Conservation (phyloP, 305 asterid species). For the Lippia alba region DNA sequence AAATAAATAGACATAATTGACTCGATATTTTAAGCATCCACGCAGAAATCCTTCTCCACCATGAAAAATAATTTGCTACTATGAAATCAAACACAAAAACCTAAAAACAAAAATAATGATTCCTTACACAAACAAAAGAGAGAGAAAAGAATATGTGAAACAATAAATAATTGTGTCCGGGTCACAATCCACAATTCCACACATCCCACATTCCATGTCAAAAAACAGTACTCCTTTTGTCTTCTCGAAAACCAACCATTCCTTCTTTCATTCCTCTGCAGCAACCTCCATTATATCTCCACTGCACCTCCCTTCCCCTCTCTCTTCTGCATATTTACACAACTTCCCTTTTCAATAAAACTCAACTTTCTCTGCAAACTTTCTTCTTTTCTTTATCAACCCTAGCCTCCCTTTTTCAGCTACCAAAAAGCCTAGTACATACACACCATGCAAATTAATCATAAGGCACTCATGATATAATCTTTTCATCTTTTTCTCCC, state of each 20-base stretch:
- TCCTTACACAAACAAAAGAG: too few relatives aligned
- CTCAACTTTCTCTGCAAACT: constrained; percentile 22
- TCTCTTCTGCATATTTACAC: constrained; percentile 27
- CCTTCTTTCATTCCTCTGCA: constrained; percentile 18
- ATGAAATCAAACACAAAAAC: too few relatives aligned
- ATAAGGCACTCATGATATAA: constrained; percentile 63
- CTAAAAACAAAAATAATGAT: too few relatives aligned
- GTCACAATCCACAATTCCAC: background rate
- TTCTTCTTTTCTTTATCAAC: constrained; percentile 32
- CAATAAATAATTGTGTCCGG: background rate
- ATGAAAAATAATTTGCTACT: too few relatives aligned
- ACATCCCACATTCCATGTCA: constrained; percentile 32
- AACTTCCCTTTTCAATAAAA: constrained; percentile 26
- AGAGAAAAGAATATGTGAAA: background rate
- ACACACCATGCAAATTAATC: constrained; percentile 51
- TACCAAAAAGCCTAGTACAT: constrained; percentile 38
- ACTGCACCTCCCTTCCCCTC: constrained; percentile 11
- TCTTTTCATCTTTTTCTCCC: constrained; percentile 28
- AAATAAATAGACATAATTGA: too few relatives aligned
- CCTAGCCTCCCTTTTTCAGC: constrained; percentile 29
- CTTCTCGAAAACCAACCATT: constrained; percentile 49
- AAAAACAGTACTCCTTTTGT: constrained; percentile 36
- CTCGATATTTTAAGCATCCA: too few relatives aligned
- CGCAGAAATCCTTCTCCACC: too few relatives aligned
- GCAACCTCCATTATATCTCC: constrained; percentile 27